Evolutionary conservation across 73 alveolate species (phyloP).

Genomic region (Paramecium sexaurelia): DNA sequence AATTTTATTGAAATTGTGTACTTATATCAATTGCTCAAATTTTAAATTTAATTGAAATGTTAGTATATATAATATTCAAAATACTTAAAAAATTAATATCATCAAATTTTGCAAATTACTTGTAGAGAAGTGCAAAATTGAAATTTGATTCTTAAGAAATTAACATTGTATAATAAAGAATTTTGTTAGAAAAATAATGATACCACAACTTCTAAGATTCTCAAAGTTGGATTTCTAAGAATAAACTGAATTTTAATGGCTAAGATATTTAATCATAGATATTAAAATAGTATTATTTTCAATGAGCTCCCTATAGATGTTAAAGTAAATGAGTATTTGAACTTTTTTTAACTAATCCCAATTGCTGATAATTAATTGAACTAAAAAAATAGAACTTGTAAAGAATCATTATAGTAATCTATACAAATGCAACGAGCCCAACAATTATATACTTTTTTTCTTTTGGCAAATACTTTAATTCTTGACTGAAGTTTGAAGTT

Average conservation of each 20-base stretch:
- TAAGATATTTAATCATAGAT: not conserved
- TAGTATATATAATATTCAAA: too few relatives aligned
- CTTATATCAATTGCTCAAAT: too few relatives aligned
- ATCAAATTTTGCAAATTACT: too few relatives aligned
- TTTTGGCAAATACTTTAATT: not conserved
- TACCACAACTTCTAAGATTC: too few relatives aligned
- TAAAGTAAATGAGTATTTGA: not conserved
- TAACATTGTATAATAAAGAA: too few relatives aligned
- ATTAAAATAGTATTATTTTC: conserved; percentile 15
- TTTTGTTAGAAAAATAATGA: too few relatives aligned
- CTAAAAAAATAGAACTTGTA: conserved; percentile 28
- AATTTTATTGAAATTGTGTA: too few relatives aligned
- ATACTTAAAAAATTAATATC: too few relatives aligned
- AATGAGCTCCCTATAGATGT: not conserved
- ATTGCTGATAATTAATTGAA: not conserved
- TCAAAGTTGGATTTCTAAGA: too few relatives aligned
- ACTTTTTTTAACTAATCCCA: conserved; percentile 23
- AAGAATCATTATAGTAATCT: not conserved
- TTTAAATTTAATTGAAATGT: too few relatives aligned
- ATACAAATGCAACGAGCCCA: not conserved
- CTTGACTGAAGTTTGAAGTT: conserved; percentile 12
- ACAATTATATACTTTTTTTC: conserved; percentile 37
- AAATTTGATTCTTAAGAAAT: not conserved
- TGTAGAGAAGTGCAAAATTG: too few relatives aligned
- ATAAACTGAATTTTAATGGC: not conserved